A percentile compares a stretch with the other conserved stretches of the same genome.
Conservation (phyloP, 345 rosid genomes). For the Citropsis articulata region DNA sequence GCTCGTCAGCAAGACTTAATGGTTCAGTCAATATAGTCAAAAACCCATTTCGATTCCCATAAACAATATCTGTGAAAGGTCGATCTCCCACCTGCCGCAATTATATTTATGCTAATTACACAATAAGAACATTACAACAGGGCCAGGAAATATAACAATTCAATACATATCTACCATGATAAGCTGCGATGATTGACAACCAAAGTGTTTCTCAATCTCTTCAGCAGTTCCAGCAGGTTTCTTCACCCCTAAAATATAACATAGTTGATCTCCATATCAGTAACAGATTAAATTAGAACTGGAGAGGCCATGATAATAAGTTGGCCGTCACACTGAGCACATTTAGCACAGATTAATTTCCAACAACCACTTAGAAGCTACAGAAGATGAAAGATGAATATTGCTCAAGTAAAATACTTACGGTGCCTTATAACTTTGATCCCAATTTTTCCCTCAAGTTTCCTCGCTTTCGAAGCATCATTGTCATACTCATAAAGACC, state of each 20-base stretch:
- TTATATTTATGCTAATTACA: conserved; percentile 16
- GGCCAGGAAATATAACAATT: conserved; percentile 8
- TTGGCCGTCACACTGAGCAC: neutral
- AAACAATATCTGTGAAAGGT: conserved; percentile 89
- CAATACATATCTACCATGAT: conserved; percentile 58
- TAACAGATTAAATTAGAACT: neutral
- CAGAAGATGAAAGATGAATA: neutral
- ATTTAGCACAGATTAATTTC: neutral
- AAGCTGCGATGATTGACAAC: conserved; percentile 72
- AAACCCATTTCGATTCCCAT: conserved; percentile 82
- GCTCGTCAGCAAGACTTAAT: conserved; percentile 73
- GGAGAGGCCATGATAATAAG: neutral
- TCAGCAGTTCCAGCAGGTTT: conserved; percentile 95
- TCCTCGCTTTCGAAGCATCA: conserved; percentile 75
- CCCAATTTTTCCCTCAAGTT: conserved; percentile 80
- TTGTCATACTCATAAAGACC: conserved; percentile 91
- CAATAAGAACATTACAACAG: neutral
- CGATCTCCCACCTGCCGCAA: conserved; percentile 86
- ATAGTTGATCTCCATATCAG: conserved; percentile 12
- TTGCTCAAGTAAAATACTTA: conserved; percentile 28
- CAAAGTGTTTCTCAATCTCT: conserved; percentile 94
- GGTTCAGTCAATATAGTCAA: conserved; percentile 81
- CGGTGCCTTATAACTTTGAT: conserved; percentile 89
- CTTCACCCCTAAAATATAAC: conserved; percentile 53
- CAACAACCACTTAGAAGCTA: neutral